Evolutionary conservation across 306 rosid species (phyloP).

Genomic region (Argentina anserina): DNA sequence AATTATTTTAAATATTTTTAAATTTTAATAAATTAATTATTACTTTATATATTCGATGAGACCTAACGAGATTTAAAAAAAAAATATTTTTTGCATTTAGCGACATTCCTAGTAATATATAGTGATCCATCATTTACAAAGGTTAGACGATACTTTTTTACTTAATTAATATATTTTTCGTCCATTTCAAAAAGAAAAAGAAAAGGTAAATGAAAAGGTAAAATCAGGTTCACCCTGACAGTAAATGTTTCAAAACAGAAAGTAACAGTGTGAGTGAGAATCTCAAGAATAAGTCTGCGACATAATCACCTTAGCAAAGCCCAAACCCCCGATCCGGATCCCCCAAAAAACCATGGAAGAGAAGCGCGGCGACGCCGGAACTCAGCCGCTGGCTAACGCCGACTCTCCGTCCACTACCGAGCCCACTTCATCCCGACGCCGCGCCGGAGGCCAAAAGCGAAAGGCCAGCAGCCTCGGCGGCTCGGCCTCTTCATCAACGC

Average conservation of each 20-base stretch:
- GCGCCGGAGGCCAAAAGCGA: slow-evolving; percentile 70
- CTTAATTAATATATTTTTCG: too few relatives aligned
- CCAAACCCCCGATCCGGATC: background rate
- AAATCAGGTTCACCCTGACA: background rate
- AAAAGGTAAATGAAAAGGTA: too few relatives aligned
- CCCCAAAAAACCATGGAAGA: slow-evolving; percentile 56
- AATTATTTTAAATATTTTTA: too few relatives aligned
- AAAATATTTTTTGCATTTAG: too few relatives aligned
- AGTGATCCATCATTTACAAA: too few relatives aligned
- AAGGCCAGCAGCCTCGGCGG: slow-evolving; percentile 42
- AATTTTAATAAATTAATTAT: too few relatives aligned
- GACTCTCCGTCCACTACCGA: slow-evolving; percentile 57
- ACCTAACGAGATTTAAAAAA: too few relatives aligned
- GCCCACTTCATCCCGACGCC: slow-evolving; percentile 61
- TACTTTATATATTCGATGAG: too few relatives aligned
- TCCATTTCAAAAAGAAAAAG: too few relatives aligned
- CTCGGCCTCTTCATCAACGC: slow-evolving; percentile 50
- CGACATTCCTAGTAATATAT: too few relatives aligned
- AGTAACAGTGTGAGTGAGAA: background rate
- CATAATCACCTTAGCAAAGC: background rate
- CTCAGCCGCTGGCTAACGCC: slow-evolving; percentile 32
- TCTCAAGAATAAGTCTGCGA: background rate
- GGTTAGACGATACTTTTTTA: too few relatives aligned
- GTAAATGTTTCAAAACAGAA: background rate
- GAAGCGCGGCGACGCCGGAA: slow-evolving; percentile 58